Evolutionary conservation across 2,329 filamentous ascomycete species (phyloP).

Genomic region (Aspergillus hortae): DNA sequence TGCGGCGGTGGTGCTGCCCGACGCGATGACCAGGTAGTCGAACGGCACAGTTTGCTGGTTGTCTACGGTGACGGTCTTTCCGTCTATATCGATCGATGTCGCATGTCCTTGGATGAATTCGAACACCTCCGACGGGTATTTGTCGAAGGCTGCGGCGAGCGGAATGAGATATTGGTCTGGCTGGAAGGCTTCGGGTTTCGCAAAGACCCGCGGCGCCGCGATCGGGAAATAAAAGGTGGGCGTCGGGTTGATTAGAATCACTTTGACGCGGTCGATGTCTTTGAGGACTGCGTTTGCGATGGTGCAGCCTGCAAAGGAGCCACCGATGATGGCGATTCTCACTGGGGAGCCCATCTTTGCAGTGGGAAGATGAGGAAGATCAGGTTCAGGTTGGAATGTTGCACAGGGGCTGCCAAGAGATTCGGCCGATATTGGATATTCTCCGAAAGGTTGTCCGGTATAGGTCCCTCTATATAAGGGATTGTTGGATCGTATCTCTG

Average conservation of each 20-base stretch:
- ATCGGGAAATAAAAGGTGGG: constrained; percentile 52
- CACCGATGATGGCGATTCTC: constrained; percentile 32
- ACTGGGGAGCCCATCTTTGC: background rate
- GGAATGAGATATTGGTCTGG: constrained; percentile 48
- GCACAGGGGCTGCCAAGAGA: background rate
- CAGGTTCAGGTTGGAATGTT: no score
- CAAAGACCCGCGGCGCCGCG: constrained; percentile 52
- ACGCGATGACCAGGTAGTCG: constrained; percentile 56
- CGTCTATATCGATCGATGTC: constrained; percentile 43
- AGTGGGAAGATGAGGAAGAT: background rate
- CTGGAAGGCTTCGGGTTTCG: constrained; percentile 46
- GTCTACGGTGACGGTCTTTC: constrained; percentile 43
- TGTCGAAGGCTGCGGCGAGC: constrained; percentile 48
- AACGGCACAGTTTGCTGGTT: constrained; percentile 35
- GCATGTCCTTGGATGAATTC: constrained; percentile 51
- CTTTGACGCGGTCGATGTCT: constrained; percentile 36
- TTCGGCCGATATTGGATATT: background rate
- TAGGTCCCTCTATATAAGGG: no score
- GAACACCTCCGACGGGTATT: constrained; percentile 47
- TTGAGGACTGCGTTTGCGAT: constrained; percentile 38
- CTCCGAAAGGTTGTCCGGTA: no score
- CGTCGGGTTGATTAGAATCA: constrained; percentile 54
- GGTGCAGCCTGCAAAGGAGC: constrained; percentile 32
- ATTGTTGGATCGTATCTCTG: no score
- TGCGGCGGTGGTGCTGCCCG: constrained; percentile 48